These are phyloP conservation scores for Ophiostoma ulmi DNA, from an alignment of 2,329 filamentous ascomycete genomes.

Conservation along the genomic window DNA sequence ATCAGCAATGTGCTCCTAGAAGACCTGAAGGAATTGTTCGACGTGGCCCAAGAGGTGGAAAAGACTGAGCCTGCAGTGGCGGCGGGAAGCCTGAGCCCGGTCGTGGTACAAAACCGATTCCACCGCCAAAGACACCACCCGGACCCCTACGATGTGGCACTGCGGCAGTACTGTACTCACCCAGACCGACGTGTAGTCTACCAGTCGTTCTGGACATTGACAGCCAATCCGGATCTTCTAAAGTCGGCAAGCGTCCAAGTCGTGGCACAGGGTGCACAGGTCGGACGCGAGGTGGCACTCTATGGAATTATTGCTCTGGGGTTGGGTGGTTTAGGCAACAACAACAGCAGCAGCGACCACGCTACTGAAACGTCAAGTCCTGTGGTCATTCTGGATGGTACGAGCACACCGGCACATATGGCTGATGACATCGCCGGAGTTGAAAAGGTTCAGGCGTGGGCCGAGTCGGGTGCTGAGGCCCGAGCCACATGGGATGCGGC, in stretches of 20 bases:
- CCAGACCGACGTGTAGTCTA: constrained; percentile 37
- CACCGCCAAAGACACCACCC: constrained; percentile 45
- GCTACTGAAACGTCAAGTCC: constrained; percentile 7
- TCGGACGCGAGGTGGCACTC: constrained; percentile 40
- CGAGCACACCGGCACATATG: constrained; percentile 44
- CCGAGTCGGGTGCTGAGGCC: constrained; percentile 22
- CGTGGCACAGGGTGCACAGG: constrained; percentile 42
- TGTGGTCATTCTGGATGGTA: constrained; percentile 27
- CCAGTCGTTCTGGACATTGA: constrained; percentile 53
- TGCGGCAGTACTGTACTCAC: constrained; percentile 50
- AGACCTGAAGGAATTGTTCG: constrained; percentile 50
- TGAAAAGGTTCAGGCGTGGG: constrained; percentile 40
- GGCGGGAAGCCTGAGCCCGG: constrained; percentile 36
- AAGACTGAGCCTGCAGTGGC: background rate
- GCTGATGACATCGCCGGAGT: constrained; percentile 44
- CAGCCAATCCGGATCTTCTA: constrained; percentile 42
- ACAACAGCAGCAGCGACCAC: constrained; percentile 44
- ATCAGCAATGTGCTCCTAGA: constrained; percentile 67
- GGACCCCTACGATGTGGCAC: constrained; percentile 48
- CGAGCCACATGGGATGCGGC: constrained; percentile 22
- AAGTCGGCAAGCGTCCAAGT: constrained; percentile 38
- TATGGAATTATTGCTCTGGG: constrained; percentile 46
- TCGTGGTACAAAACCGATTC: constrained; percentile 74
- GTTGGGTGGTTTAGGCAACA: constrained; percentile 36
- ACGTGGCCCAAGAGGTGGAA: constrained; percentile 24